Evolutionary conservation across 257 asterid species (phyloP).

Genomic region (Anisodus acutangulus): DNA sequence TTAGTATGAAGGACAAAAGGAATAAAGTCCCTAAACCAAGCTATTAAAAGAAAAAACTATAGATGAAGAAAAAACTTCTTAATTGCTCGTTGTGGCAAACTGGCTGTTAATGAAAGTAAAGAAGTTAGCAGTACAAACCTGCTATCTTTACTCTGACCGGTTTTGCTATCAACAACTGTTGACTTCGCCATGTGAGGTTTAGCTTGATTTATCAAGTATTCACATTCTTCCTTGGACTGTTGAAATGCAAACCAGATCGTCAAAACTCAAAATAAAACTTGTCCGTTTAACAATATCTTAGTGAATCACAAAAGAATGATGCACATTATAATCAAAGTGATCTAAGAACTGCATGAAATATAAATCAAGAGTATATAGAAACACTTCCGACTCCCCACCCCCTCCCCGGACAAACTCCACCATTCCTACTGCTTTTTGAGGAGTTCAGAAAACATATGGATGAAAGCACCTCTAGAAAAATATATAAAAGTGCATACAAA

Average conservation of each 20-base stretch:
- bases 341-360: background rate
- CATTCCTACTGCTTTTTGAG: background rate
- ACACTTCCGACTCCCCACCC: background rate
- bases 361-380: background rate
- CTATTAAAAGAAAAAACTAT: background rate
- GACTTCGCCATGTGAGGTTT: constrained; percentile 74
- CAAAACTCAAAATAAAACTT: constrained; percentile 29
- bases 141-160: constrained; percentile 81
- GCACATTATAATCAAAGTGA: background rate
- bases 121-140: constrained; percentile 50
- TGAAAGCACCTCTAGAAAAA: background rate
- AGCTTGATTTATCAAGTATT: constrained; percentile 70
- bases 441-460: background rate
- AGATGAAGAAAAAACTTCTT: background rate
- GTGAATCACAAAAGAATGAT: constrained; percentile 24
- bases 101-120: background rate
- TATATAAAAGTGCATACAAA: background rate
- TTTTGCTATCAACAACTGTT: constrained; percentile 68
- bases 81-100: background rate
- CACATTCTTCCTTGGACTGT: constrained; percentile 89
- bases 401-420: background rate
- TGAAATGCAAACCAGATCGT: constrained; percentile 29
- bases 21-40: background rate
- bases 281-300: constrained; percentile 12
- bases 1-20: background rate